A percentile compares a stretch with the other conserved stretches of the same genome.
Evolutionary conservation across 352 stramenopile species (phyloP).

Genomic region (Pythium sukuiense): DNA sequence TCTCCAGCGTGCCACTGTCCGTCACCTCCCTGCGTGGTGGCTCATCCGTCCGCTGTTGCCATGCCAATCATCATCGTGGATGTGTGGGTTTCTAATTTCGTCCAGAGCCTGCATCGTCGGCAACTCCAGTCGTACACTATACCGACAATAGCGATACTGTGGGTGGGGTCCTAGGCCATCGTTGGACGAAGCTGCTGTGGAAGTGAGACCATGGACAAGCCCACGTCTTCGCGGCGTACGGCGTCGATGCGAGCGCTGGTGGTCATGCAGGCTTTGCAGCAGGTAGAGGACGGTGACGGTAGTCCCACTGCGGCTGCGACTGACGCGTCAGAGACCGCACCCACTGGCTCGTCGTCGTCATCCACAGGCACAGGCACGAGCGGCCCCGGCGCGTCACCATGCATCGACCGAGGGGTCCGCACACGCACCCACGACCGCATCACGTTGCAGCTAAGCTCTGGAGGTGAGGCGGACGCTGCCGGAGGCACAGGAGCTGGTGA

Average conservation of each 20-base stretch:
- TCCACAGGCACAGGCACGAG: not conserved
- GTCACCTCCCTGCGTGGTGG: not conserved
- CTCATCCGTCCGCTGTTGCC: not conserved
- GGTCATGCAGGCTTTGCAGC: not conserved
- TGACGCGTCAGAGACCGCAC: not conserved
- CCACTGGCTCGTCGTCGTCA: not conserved
- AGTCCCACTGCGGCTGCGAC: not conserved
- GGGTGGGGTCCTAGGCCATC: not conserved
- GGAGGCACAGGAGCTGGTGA: conserved; percentile 17
- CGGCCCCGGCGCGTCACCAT: not conserved
- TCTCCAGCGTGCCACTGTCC: too few species aligned
- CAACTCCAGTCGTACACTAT: too few species aligned
- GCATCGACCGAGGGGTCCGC: conserved; percentile 44
- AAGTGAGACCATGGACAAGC: conserved; percentile 11
- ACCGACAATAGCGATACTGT: conserved; percentile 3
- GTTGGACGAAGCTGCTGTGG: not conserved
- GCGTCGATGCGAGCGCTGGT: not conserved
- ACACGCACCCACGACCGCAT: conserved; percentile 61
- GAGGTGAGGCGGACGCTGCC: not conserved
- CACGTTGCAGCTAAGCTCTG: conserved; percentile 29
- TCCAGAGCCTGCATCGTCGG: not conserved
- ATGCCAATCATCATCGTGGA: not conserved
- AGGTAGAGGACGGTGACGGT: not conserved
- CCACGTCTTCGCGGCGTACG: not conserved
- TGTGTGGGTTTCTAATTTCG: not conserved